Evolutionary conservation across 2,329 filamentous ascomycete species (phyloP), one percentile per base, ranked within the genome.

Genomic region (Penicillium sp.): DNA sequence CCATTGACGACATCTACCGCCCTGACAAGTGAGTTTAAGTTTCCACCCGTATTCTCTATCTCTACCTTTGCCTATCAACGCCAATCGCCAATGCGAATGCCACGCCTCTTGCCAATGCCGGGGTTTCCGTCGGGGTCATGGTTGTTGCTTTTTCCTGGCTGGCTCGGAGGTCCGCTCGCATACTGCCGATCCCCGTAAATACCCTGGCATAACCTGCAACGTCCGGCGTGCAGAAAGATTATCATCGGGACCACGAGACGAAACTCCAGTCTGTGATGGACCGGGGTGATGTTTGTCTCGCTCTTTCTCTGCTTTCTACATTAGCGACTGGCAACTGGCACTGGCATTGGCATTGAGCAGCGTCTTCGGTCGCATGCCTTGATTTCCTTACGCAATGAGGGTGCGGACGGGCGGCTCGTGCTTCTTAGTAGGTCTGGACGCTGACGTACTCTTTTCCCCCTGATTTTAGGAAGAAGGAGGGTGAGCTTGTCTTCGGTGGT

Each of bases 1-100:
- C 92, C 51, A 88, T 99, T 61, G 93, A 97, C 64, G 95, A 99
- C 79, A 85, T 99, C 73, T 99, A 99, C 87, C 88, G 85, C 79
- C 94, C 95, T 62, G 89, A 99, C 86, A 98, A 97, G 92, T 93
- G 85, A 77, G 89, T 77, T 40, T n/a, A 19, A 56, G 10, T 30
- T 26, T n/a, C 17, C 24, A 17, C 17, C 53, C 30, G 12, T n/a
- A 24, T 44, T 44, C 19, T n/a, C n/a, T n/a, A n/a, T n/a, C n/a
- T n/a, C 17, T 50, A 60, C 50, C 17, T 47, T 38, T 49, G 22
- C 24, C 30, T 45, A 30, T 58, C 45, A n/a, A 51, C 51, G 35
- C n/a, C 51, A 26, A 53, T 22, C 19, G 33, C 37, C 51, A 40
- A 26, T 24, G 30, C 30, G 9, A 33, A 33, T 12, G 30, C 15